Base-by-base conservation (phyloP, 169 alveolate genomes). In the Amoebophrya sp. region DNA sequence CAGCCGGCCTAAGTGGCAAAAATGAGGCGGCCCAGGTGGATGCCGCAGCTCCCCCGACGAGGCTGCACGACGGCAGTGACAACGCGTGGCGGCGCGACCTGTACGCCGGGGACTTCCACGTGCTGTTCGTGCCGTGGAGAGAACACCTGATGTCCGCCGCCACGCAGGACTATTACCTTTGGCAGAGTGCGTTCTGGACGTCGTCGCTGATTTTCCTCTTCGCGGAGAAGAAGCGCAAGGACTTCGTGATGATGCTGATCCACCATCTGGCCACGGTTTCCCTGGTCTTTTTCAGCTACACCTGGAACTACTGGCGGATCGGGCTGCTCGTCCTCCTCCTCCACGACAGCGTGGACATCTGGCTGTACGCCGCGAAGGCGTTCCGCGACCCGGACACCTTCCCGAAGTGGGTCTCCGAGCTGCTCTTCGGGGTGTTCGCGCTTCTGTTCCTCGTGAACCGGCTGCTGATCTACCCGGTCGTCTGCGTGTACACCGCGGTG, bases 221-320 rank as follows among this genome's bases (percentile, higher is more conserved):
- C 48, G 15, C 90, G 23, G 95, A 93, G 67, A 89, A 90, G 10
- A 39, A 42, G 29, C 87, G 95, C 31, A 89, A 58, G 39, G 95
- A 93, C 41, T 89, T 67, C 43, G 0, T 16, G 4, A 88, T 89
- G 38, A 38, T 93, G 45, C 31, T 88, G 13, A 29, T 89, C 20
- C 95, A 93, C 89, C 95, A 93, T 50, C 40, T 90, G 34, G 93
- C 91, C 29, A 93, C 95, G 29, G n/a, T 67, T 78, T 10, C 29
- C 38, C 91, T 93, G 29, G 88, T 93, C 38, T 45, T 26, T 34
- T 18, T 89, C 41, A 89, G 93, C 41, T 93, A 90, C 88, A 39
- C 43, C 45, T 78, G 89, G 90, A 91, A 92, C 70, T 91, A 89
- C 88, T 93, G 95, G 95, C 90, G 92, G 15, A 40, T 93, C 40